These are phyloP conservation scores for Fusarium chaquense DNA, from an alignment of 2,329 filamentous ascomycete species.

Conservation along the genomic window DNA sequence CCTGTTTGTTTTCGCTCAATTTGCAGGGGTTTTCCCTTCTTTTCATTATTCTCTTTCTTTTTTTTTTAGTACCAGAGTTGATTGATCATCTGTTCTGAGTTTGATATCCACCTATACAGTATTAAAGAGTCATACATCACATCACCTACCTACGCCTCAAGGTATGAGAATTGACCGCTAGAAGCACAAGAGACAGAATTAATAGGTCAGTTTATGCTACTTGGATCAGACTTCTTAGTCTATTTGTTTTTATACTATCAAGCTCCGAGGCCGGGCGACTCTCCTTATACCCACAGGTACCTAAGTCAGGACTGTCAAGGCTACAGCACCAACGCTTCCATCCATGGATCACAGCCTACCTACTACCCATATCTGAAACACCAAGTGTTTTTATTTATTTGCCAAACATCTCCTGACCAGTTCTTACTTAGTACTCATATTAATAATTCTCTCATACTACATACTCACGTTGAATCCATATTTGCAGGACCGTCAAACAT, in stretches of 20 bases:
- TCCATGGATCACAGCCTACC: constrained; percentile 11
- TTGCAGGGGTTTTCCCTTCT: constrained; percentile 7
- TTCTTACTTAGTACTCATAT: background rate
- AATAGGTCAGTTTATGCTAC: no score
- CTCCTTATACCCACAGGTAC: no score
- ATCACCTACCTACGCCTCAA: background rate
- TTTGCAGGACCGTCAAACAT: constrained; percentile 19
- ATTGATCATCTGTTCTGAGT: constrained; percentile 15
- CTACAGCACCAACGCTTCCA: background rate
- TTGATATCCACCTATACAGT: background rate
- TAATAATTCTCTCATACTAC: background rate
- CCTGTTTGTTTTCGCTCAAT: background rate
- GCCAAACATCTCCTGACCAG: no score
- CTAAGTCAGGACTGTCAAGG: background rate
- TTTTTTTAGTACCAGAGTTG: background rate
- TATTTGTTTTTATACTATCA: no score
- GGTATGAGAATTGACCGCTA: no score
- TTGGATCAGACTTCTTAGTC: no score
- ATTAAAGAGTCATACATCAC: background rate
- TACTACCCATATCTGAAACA: constrained; percentile 21
- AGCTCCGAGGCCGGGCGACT: no score
- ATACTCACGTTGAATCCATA: background rate
- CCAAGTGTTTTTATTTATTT: constrained; percentile 3
- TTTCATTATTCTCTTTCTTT: background rate
- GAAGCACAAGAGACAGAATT: no score